These are phyloP conservation scores for Potentilla sterilis DNA, from an alignment of 306 rosid genomes.

Conservation along the genomic window DNA sequence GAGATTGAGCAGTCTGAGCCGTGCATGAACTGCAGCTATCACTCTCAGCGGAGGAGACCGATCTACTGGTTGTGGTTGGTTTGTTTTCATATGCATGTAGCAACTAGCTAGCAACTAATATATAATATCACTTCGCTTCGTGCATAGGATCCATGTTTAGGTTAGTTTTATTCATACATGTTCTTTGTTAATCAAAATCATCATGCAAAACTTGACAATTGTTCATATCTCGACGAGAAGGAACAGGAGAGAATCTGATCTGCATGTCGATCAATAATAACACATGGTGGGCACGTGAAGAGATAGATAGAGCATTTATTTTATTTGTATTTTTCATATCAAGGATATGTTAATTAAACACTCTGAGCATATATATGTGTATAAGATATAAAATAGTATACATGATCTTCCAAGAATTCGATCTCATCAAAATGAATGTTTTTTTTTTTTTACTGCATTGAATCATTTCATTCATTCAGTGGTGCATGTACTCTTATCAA, in stretches of 20 bases:
- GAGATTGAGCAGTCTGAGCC: not conserved
- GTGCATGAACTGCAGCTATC: not conserved
- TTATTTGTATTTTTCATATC: not conserved
- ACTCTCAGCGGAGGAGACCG: not conserved
- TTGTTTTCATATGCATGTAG: not conserved
- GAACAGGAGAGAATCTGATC: constrained; percentile 18
- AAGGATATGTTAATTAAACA: not conserved
- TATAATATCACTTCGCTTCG: not conserved
- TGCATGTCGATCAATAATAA: too few species aligned
- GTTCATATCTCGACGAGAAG: constrained; percentile 21
- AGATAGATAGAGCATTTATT: not conserved
- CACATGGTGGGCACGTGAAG: constrained; percentile 9
- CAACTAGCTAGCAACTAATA: too few species aligned
- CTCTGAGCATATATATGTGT: not conserved
- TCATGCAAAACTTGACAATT: constrained; percentile 20
- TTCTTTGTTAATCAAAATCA: too few species aligned
- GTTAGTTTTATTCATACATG: too few species aligned
- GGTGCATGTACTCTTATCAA: too few species aligned
- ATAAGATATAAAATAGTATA: too few species aligned
- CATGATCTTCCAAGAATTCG: not conserved
- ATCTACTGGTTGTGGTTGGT: not conserved
- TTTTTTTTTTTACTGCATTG: not conserved
- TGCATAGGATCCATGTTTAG: not conserved
- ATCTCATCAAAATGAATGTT: not conserved
- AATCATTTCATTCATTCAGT: not conserved